phyloP scores from a whole-genome alignment of 257 asterid species.

The Primulina tabacum region DNA sequence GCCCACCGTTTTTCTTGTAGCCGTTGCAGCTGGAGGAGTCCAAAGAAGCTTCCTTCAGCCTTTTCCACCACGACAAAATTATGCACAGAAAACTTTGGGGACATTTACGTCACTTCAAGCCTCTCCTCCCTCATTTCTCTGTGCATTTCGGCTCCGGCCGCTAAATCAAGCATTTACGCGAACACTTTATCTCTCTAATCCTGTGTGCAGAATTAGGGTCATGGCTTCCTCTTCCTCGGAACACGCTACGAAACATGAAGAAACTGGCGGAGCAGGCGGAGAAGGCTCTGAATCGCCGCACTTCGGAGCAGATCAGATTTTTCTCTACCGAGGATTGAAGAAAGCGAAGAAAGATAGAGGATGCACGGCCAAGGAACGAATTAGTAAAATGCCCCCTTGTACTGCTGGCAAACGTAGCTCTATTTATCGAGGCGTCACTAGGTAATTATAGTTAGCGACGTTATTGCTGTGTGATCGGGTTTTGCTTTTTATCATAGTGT shows the following conservation, averaged over 20 bases:
- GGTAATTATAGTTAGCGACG: slow-evolving; percentile 43
- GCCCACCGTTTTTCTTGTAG: slow-evolving; percentile 38
- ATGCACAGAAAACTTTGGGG: slow-evolving; percentile 16
- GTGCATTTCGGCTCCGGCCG: slow-evolving; percentile 35
- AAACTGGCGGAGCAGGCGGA: slow-evolving; percentile 45
- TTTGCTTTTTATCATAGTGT: slow-evolving; percentile 1
- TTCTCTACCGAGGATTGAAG: slow-evolving; percentile 75
- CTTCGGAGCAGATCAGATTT: slow-evolving; percentile 48
- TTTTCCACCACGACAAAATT: slow-evolving; percentile 24
- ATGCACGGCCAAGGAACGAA: slow-evolving; percentile 94
- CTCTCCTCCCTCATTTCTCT: slow-evolving; percentile 26
- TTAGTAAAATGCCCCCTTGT: slow-evolving; percentile 98
- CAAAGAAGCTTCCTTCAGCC: slow-evolving; percentile 19
- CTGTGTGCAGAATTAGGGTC: slow-evolving; percentile 16
- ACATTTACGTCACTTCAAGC: slow-evolving; percentile 30
- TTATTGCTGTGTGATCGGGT: slow-evolving; percentile 27
- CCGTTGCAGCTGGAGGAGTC: slow-evolving; percentile 36
- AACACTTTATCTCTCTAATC: slow-evolving; percentile 26
- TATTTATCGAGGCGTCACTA: slow-evolving; percentile 93
- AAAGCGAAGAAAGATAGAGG: slow-evolving; percentile 92
- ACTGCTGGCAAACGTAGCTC: slow-evolving; percentile 99
- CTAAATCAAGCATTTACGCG: slow-evolving; percentile 12
- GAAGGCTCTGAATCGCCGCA: slow-evolving; percentile 52
- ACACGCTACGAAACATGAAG: slow-evolving; percentile 58
- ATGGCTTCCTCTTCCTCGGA: slow-evolving; percentile 78